Evolutionary conservation across 2,329 filamentous ascomycete genomes (phyloP).

Genomic region (Neocatenulostroma microsporum): DNA sequence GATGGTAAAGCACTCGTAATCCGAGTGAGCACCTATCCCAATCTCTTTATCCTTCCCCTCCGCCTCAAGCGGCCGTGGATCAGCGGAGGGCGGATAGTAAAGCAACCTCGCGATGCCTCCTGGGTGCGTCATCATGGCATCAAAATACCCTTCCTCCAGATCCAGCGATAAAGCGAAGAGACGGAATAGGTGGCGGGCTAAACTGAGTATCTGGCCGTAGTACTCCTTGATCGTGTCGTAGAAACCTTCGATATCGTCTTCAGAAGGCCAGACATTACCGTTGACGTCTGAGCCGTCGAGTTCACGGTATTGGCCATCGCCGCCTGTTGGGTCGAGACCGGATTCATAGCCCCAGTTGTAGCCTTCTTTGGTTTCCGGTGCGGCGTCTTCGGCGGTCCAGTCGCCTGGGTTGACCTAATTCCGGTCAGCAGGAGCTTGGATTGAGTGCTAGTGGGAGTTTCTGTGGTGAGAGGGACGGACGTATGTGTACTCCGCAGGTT

Average conservation of each 20-base stretch:
- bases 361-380: constrained; percentile 34
- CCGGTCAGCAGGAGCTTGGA: too few relatives aligned
- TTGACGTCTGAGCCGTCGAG: constrained; percentile 32
- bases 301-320: constrained; percentile 36
- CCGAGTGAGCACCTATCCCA: constrained; percentile 32
- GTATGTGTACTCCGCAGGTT: constrained; percentile 35
- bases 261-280: constrained; percentile 34
- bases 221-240: constrained; percentile 31
- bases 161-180: constrained; percentile 35
- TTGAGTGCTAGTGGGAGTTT: too few relatives aligned
- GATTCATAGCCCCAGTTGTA: constrained; percentile 40
- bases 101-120: constrained; percentile 35
- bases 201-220: constrained; percentile 31
- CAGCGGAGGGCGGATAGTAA: constrained; percentile 32
- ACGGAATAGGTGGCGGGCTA: constrained; percentile 35
- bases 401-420: constrained; percentile 34
- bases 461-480: too few relatives aligned
- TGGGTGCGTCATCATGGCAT: constrained; percentile 33
- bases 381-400: constrained; percentile 16
- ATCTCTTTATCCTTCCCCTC: constrained; percentile 23
- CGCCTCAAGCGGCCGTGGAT: constrained; percentile 14
- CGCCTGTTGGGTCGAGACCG: constrained; percentile 32
- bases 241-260: constrained; percentile 34
- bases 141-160: constrained; percentile 34
- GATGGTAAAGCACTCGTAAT: constrained; percentile 27